These are phyloP conservation scores for Trichophaea hybrida DNA, from an alignment of 2,329 filamentous ascomycete species.

Conservation along the genomic window DNA sequence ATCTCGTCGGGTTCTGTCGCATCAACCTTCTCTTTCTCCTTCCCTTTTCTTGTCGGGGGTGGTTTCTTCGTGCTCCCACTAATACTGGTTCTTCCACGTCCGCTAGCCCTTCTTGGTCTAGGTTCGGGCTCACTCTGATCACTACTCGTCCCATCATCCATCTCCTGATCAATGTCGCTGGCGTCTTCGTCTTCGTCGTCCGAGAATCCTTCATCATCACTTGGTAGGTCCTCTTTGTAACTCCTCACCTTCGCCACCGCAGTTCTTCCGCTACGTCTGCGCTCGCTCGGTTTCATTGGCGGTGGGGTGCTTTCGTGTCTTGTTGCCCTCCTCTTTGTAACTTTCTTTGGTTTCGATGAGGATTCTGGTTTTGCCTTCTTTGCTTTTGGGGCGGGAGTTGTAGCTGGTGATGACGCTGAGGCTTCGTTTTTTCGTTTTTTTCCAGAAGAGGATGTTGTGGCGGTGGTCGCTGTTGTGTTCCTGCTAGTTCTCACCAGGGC, in stretches of 20 bases:
- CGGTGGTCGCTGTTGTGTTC: constrained; percentile 4
- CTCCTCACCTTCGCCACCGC: not conserved
- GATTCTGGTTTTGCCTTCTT: constrained; percentile 1
- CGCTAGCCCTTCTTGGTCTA: not conserved
- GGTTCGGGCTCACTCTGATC: constrained; percentile 1
- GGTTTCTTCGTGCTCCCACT: not conserved
- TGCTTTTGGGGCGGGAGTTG: not conserved
- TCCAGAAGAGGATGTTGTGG: not conserved
- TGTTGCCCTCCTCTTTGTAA: not conserved
- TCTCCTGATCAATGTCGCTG: not conserved
- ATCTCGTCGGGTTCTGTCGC: constrained; percentile 8
- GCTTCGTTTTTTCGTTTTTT: constrained; percentile 17
- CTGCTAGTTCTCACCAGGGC: constrained; percentile 5
- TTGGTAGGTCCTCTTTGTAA: not conserved
- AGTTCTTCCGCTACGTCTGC: not conserved
- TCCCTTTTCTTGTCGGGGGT: not conserved
- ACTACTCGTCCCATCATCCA: not conserved
- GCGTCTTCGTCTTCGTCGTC: not conserved
- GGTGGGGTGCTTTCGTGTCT: not conserved
- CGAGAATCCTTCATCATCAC: not conserved
- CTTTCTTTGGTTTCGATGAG: not conserved
- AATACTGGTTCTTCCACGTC: not conserved
- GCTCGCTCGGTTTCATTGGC: not conserved
- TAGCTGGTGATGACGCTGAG: not conserved
- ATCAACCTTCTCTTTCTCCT: not conserved